Evolutionary conservation across 192 early-diverging fungal genomes (phyloP), one percentile per base, ranked within the genome.

Genomic region (Entomortierella parvispora): DNA sequence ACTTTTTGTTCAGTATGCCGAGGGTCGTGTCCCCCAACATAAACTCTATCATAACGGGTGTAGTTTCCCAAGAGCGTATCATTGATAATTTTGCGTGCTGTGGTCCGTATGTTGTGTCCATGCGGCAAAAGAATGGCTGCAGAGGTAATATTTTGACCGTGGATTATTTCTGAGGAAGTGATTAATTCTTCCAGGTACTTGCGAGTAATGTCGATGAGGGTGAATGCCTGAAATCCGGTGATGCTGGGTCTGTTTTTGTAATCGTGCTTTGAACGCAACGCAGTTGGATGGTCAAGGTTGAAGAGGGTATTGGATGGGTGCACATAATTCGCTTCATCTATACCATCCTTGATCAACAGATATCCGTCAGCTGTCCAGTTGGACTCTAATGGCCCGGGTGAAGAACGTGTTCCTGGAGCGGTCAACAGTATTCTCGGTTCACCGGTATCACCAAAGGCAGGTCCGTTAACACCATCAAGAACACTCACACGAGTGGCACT

Each of bases 351-450:
- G 31, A 61, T 53, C 49, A 26, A 17, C 50, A 52, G 49, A 26
- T 42, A 63, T 42, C 62, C 62, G 11, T 53, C 50, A 23, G 62
- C 29, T 63, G 62, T 52, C 62, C 62, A 63, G 34, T 52, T 63
- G 50, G 62, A 63, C 23, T 63, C 62, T 31, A 53, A 43, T 53
- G 62, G 62, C 23, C 33, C 34, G 22, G 48, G 37, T 26, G 1
- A 18, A 25, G 62, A 63, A 3, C 25, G 31, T 63, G 62, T 43
- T 63, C 62, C 62, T 51, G 62, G 62, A 53, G 33, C 62, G 25
- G 22, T 50, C 4, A 20, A 63, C n/a, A 63, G 51, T 25, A 63
- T 53, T 52, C 28, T 40, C 25, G 62, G 62, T 43, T 32, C 29
- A 29, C 46, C 48, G 10, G 31, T 62, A 33, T 62, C 47, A 51